A percentile compares a stretch with the other conserved stretches of the same genome.
These are phyloP conservation scores for Cyanodermella asteris DNA, from an alignment of 2,329 filamentous ascomycete genomes.

Conservation along the genomic window DNA sequence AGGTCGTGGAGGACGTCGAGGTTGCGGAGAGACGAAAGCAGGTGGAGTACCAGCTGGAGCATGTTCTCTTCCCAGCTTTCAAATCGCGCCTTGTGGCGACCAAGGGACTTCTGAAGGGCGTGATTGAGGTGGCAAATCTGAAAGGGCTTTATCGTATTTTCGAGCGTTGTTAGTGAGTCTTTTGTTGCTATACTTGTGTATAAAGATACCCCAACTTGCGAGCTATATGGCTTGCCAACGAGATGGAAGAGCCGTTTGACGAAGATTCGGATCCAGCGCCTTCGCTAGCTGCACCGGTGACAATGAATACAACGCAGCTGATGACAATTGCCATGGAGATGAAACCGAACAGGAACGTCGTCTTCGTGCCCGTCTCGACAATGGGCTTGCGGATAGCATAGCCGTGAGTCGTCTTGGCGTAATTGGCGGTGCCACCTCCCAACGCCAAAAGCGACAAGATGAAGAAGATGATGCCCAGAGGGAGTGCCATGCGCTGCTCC, in stretches of 20 bases:
- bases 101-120: slow-evolving; percentile 47
- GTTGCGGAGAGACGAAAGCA: slow-evolving; percentile 36
- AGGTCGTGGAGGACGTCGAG: slow-evolving; percentile 14
- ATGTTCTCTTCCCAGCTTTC: slow-evolving; percentile 77
- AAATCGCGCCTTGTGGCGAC: slow-evolving; percentile 68
- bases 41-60: slow-evolving; percentile 56
- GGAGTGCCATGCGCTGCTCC: slow-evolving; percentile 58
- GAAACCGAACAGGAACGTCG: no score
- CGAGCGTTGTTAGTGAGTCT: slow-evolving; percentile 81
- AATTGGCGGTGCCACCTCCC: slow-evolving; percentile 59
- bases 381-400: slow-evolving; percentile 61
- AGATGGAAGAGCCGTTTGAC: no score
- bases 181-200: no score
- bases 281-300: no score
- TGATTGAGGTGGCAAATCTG: slow-evolving; percentile 74
- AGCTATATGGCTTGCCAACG: no score
- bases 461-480: slow-evolving; percentile 81
- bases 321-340: no score
- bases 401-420: slow-evolving; percentile 60
- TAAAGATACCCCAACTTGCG: no score
- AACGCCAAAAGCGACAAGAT: slow-evolving; percentile 56
- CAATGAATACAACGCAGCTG: no score
- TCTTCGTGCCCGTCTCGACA: slow-evolving; percentile 86
- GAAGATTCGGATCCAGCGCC: no score
- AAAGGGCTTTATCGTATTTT: slow-evolving; percentile 90